These are phyloP conservation scores for Termitomyces sp. DNA, from an alignment of 1,284 basidiomycete genomes.

Conservation along the genomic window DNA sequence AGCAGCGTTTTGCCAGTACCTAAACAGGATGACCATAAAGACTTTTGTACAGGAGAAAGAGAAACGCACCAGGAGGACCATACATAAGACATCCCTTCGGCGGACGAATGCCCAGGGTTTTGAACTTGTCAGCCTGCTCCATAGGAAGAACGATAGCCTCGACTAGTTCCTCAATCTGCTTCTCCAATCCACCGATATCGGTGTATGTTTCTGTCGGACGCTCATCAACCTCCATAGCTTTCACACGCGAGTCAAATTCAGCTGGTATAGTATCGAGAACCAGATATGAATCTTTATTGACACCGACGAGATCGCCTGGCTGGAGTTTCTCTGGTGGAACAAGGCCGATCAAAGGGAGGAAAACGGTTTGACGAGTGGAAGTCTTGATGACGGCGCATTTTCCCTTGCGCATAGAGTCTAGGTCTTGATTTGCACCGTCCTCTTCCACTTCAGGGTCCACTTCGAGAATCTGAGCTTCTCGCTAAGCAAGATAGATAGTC, in stretches of 20 bases:
- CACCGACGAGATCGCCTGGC: constrained; percentile 94
- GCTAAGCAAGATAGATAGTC: constrained; percentile 11
- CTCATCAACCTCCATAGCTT: constrained; percentile 99
- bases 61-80: constrained; percentile 76
- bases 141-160: constrained; percentile 90
- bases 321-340: constrained; percentile 87
- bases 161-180: constrained; percentile 97
- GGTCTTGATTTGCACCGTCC: constrained; percentile 89
- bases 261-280: constrained; percentile 95
- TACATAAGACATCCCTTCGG: constrained; percentile 97
- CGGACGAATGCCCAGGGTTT: constrained; percentile 94
- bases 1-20: constrained; percentile 97
- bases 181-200: constrained; percentile 97
- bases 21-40: constrained; percentile 13
- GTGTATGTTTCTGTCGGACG: constrained; percentile 98
- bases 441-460: constrained; percentile 92
- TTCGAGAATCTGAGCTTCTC: constrained; percentile 72
- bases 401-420: constrained; percentile 91
- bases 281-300: constrained; percentile 99
- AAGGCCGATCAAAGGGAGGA: constrained; percentile 96
- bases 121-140: constrained; percentile 97
- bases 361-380: constrained; percentile 96
- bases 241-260: constrained; percentile 97
- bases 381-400: constrained; percentile 99
- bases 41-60: neutral